These are phyloP conservation scores for Coffea humblotiana DNA, from an alignment of 305 asterid species.

Conservation along the genomic window DNA sequence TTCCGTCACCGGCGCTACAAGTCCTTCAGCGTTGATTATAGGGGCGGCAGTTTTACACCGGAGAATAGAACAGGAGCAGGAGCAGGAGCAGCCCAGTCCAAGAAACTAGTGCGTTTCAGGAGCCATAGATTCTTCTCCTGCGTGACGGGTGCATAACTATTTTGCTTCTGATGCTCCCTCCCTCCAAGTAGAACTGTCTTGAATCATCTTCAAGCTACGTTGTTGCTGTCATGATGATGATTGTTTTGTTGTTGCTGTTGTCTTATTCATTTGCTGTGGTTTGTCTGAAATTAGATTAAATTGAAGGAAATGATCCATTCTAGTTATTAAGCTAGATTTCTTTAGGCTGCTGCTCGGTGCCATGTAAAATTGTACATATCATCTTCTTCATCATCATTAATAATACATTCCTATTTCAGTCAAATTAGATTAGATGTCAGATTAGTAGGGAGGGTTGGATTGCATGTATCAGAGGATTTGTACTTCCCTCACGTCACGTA, in stretches of 20 bases:
- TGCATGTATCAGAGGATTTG: too few species aligned
- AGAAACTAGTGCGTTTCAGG: slow-evolving; percentile 65
- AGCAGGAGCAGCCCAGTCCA: slow-evolving; percentile 24
- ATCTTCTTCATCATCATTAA: background rate
- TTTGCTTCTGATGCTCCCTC: background rate
- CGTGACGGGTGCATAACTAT: slow-evolving; percentile 37
- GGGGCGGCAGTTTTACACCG: slow-evolving; percentile 17
- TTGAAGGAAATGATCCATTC: background rate
- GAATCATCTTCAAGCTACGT: background rate
- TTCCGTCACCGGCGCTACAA: slow-evolving; percentile 37
- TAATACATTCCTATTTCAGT: background rate
- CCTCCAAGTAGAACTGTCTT: background rate
- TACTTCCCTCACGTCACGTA: too few species aligned
- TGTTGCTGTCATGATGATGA: background rate
- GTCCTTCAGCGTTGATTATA: slow-evolving; percentile 35
- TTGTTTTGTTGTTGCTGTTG: background rate
- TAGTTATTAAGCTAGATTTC: background rate
- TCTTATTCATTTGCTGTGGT: background rate
- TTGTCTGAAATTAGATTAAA: background rate
- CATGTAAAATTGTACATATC: slow-evolving; percentile 5
- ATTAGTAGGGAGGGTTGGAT: too few species aligned
- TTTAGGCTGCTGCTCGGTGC: slow-evolving; percentile 1
- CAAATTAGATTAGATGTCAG: too few species aligned
- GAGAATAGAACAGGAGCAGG: slow-evolving; percentile 20
- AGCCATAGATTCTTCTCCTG: slow-evolving; percentile 70